Conservation (phyloP, 2,329 filamentous ascomycete species). For the Alternaria panax region DNA sequence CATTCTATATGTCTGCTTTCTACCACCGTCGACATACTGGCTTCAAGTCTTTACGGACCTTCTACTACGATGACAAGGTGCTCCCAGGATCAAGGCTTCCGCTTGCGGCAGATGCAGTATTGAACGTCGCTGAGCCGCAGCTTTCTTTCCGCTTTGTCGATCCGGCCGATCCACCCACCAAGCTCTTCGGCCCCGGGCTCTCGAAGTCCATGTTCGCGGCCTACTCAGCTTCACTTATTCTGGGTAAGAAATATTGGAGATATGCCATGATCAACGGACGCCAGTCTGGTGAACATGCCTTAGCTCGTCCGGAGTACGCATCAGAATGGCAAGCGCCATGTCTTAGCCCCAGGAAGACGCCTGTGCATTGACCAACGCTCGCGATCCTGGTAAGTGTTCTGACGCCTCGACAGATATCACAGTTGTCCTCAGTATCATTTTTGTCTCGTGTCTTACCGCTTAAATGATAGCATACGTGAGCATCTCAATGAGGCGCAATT, state of each 20-base stretch:
- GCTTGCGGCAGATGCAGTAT: too few species aligned
- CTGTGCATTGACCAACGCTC: too few species aligned
- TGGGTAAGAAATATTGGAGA: neutral
- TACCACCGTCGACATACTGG: neutral
- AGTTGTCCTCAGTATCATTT: too few species aligned
- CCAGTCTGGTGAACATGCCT: neutral
- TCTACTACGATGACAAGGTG: neutral
- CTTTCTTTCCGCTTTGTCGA: neutral
- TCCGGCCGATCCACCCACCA: neutral
- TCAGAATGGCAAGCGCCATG: too few species aligned
- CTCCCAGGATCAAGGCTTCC: neutral
- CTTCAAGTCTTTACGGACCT: neutral
- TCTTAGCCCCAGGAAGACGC: too few species aligned
- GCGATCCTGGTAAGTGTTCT: too few species aligned
- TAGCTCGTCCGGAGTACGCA: too few species aligned
- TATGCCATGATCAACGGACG: neutral
- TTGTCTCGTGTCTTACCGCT: too few species aligned
- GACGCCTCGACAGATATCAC: neutral
- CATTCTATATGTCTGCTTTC: neutral
- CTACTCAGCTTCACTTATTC: neutral
- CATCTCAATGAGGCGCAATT: neutral
- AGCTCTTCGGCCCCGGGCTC: too few species aligned
- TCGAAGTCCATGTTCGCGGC: too few species aligned
- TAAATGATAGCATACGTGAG: neutral
- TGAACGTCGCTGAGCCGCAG: neutral